Base-by-base conservation (phyloP, 1,284 basidiomycete species). In the Pisolithus thermaeus region DNA sequence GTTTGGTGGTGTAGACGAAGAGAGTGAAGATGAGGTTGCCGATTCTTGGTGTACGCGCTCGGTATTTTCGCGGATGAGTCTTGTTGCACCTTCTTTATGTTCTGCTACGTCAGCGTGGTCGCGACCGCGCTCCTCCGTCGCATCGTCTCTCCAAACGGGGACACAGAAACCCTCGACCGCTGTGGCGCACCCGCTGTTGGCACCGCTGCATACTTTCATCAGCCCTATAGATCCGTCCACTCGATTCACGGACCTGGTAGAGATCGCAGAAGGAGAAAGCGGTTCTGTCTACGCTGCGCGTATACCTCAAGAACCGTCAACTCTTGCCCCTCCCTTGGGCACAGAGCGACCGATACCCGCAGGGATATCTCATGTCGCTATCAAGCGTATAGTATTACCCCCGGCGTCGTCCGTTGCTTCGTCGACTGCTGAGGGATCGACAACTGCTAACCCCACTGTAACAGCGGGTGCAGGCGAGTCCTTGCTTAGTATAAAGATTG, bases 231-330 rank as follows among this genome's bases (percentile, higher is more conserved):
- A 87, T 59, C 87, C 87, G 4, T 70, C 76, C 8, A 73, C 77
- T 1, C 74, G 79, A 51, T 90, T 84, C 64, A 66, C 73, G 5
- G 79, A 87, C 56, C 68, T 89, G 43, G 76, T 76, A 46, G 87
- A 89, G 67, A 84, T 90, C 32, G 87, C 87, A 0, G 84, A 90
- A 64, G 87, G 88, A 41, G 87, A 89, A 59, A 84, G 79, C 45
- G 88, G 88, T 2, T 83, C 78, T 3, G 84, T 90, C 20, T 90
- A 73, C 61, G 76, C 80, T 22, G 85, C 86, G 1, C 70, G 73
- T 7, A 69, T 86, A 2, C 58, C 73, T 11, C 55, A 59, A 43
- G 71, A 71, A 55, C 62, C 52, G 59, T 77, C 61, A 61, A 18
- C 42, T 14, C 45, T 37, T 4, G 45, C 18, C 11, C 40, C 39